Evolutionary conservation across 163 green algal species (phyloP).

Genomic region (Scenedesmus sp.): DNA sequence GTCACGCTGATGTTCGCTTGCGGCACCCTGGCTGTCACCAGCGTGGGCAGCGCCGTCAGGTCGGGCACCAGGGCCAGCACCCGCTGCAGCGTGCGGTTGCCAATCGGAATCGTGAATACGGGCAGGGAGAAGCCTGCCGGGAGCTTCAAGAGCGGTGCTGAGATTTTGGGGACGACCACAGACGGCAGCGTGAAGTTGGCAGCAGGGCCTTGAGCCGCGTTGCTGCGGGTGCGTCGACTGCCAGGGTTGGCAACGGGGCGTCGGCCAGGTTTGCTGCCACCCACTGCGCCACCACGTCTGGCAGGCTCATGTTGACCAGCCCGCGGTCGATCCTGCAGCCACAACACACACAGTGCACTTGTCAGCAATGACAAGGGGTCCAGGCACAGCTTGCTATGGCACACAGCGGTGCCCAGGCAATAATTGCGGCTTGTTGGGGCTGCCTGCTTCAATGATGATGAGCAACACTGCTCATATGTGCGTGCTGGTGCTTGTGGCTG

Average conservation of each 20-base stretch:
- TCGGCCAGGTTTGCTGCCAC: background rate
- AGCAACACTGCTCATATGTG: too few species aligned
- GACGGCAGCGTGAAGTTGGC: slow-evolving; percentile 15
- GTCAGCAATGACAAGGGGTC: too few species aligned
- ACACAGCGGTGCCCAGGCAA: too few species aligned
- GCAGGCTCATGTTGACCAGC: slow-evolving; percentile 15
- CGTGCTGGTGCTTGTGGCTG: background rate
- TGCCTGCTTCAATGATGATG: too few species aligned
- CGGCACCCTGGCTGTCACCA: background rate
- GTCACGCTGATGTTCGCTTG: background rate
- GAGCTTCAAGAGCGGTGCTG: background rate
- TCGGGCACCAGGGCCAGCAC: slow-evolving; percentile 10
- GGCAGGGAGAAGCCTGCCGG: background rate
- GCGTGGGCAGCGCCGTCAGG: slow-evolving; percentile 10
- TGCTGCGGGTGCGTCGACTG: background rate
- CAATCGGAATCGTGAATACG: slow-evolving; percentile 20
- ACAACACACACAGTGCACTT: background rate
- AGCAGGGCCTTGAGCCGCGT: background rate
- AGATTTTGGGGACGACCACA: slow-evolving; percentile 1
- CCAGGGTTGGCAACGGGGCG: background rate
- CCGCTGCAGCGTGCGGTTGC: background rate
- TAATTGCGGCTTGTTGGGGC: too few species aligned
- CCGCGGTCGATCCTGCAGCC: slow-evolving; percentile 17
- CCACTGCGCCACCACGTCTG: slow-evolving; percentile 26
- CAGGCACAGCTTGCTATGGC: too few species aligned